These are phyloP conservation scores for Cylindrotheca closterium DNA, from an alignment of 108 stramenopile species.

Conservation along the genomic window DNA sequence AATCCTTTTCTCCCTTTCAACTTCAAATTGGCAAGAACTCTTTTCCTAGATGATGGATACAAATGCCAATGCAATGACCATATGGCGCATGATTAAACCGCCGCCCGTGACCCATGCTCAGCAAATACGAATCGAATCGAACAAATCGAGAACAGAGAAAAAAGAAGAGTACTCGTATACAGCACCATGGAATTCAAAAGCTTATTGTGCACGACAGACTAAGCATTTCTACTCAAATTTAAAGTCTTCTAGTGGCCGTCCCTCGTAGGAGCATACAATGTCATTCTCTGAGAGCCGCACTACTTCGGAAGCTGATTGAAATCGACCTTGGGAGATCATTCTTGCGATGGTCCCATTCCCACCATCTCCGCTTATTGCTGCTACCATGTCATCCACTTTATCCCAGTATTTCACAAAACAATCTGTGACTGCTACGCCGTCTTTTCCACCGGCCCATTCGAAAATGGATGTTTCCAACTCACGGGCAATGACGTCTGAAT, in stretches of 20 bases:
- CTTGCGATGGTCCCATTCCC: conserved; percentile 17
- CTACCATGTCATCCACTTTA: conserved; percentile 30
- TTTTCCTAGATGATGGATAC: too few relatives aligned
- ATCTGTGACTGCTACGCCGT: not conserved
- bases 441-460: conserved; percentile 10
- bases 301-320: conserved; percentile 19
- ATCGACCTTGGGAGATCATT: conserved; percentile 31
- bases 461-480: conserved; percentile 25
- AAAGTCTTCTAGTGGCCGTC: conserved; percentile 8
- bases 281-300: conserved; percentile 21
- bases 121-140: too few relatives aligned
- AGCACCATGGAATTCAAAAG: too few relatives aligned
- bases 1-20: too few relatives aligned
- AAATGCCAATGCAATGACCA: too few relatives aligned
- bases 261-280: conserved; percentile 18
- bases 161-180: too few relatives aligned
- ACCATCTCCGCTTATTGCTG: conserved; percentile 20
- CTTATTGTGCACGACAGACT: too few relatives aligned
- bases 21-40: too few relatives aligned
- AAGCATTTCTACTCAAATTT: not conserved
- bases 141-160: too few relatives aligned
- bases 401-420: conserved; percentile 27
- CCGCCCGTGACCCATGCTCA: too few relatives aligned
- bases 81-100: too few relatives aligned
- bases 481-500: conserved; percentile 14